These are phyloP conservation scores for Vanrija sp. DNA, from an alignment of 1,284 basidiomycete genomes.

Conservation along the genomic window DNA sequence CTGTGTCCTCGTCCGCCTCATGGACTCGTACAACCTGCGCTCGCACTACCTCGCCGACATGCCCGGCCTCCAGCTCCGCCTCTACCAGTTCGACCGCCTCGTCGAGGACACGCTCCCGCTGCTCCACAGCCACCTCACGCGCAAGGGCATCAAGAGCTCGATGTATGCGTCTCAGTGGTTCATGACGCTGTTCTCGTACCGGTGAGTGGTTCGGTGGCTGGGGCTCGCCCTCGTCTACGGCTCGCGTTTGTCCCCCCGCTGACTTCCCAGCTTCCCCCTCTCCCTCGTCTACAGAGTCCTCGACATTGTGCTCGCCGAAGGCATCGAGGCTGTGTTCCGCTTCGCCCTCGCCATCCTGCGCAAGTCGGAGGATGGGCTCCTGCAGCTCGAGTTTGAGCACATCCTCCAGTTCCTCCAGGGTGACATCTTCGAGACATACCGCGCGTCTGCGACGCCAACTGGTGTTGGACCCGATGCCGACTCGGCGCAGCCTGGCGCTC, in stretches of 20 bases:
- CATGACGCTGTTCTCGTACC: constrained; percentile 91
- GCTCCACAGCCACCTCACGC: constrained; percentile 81
- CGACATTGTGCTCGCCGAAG: constrained; percentile 77
- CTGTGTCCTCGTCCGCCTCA: constrained; percentile 90
- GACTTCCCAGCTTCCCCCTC: constrained; percentile 72
- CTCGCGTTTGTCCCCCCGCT: constrained; percentile 1
- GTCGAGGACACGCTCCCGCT: constrained; percentile 89
- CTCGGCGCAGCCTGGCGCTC: no score
- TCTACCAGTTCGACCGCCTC: constrained; percentile 87
- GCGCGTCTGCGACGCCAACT: constrained; percentile 1
- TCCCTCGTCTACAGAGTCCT: constrained; percentile 93
- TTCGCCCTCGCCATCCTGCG: constrained; percentile 85
- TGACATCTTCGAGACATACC: constrained; percentile 75
- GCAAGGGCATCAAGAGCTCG: constrained; percentile 90
- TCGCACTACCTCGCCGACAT: constrained; percentile 97
- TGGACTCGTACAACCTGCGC: constrained; percentile 93
- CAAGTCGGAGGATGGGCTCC: constrained; percentile 76
- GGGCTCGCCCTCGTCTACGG: neutral
- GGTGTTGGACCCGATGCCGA: no score
- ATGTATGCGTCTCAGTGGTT: constrained; percentile 98
- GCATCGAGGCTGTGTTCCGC: constrained; percentile 93
- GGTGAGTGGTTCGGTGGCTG: constrained; percentile 52
- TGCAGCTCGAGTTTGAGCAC: constrained; percentile 81
- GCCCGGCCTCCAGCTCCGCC: constrained; percentile 88
- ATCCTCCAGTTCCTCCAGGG: constrained; percentile 75